Percentiles rank a stretch among this genome's conserved stretches.
Evolutionary conservation across 2,329 filamentous ascomycete species (phyloP).

Genomic region (Beauveria sp.): DNA sequence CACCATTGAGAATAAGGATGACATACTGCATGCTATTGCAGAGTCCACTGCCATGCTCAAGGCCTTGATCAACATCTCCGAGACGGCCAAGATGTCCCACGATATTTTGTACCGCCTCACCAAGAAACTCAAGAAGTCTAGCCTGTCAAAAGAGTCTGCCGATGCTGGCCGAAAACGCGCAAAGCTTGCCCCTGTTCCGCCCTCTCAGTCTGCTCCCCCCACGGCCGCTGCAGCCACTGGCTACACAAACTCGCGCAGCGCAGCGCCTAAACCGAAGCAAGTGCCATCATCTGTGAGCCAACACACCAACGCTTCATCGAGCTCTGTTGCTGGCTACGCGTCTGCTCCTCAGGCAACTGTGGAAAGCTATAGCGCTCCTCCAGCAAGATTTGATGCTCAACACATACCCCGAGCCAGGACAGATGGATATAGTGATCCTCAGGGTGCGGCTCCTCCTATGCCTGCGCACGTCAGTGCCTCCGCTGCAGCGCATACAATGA

Average conservation of each 20-base stretch:
- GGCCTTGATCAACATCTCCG: conserved; percentile 23
- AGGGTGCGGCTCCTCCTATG: not conserved
- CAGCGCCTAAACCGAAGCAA: not conserved
- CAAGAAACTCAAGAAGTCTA: conserved; percentile 19
- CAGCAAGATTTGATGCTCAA: not conserved
- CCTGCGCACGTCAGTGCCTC: not conserved
- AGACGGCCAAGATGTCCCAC: conserved; percentile 27
- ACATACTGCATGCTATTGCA: conserved; percentile 30
- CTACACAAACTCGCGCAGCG: not conserved
- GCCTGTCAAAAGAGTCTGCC: not conserved
- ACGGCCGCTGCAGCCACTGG: not conserved
- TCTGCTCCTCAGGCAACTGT: not conserved
- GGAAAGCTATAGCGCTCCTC: not conserved
- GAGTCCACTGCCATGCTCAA: conserved; percentile 25
- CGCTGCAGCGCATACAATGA: not conserved
- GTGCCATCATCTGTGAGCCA: not conserved
- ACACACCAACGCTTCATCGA: not conserved
- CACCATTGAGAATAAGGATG: conserved; percentile 23
- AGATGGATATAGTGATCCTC: not conserved
- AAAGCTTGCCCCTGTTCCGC: not conserved
- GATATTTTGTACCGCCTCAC: conserved; percentile 25
- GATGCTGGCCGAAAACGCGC: conserved; percentile 6
- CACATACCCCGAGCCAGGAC: not conserved
- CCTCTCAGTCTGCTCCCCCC: not conserved
- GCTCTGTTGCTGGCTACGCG: not conserved